Base-by-base conservation (phyloP, 164 flowering plant species). In the Stephania cephalantha region DNA sequence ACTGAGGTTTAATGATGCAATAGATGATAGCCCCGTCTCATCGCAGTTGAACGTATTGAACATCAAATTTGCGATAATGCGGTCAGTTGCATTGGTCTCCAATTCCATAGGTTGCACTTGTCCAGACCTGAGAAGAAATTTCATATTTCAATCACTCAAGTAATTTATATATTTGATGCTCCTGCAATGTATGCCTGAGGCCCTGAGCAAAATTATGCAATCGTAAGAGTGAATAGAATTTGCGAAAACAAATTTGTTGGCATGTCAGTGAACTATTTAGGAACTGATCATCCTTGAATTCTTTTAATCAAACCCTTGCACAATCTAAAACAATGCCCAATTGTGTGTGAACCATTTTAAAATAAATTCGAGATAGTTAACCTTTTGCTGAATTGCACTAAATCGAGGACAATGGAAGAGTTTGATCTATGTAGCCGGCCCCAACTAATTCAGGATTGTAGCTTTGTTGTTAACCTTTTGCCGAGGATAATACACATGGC, bases 11-110 rank as follows among this genome's bases (percentile, higher is more conserved):
- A 44, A 7, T 20, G 79, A 74, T 70, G 53, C 9, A 2, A 67
- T 4, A 20, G 20, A 44, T 25, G 83, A 58, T 71, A 72, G 42
- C 22, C 72, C 78, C 73, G 30, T 73, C n/a, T 69, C 53, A 58
- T 74, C 71, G 7, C 63, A 61, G 66, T 79, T 83, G 80, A 79
- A 73, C 53, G 82, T 79, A 35, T 79, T 76, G 77, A 85, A 86
- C 84, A 84, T 75, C 74, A 86, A 85, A 53, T 79, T 80, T 8
- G 85, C 88, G 42, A 86, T 74, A 35, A 85, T 84, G 72, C 88
- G 79, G 75, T 88, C 87, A 31, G 85, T 71, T 18, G 71, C 29
- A 73, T 84, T 85, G 63, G 87, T 85, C 78, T 80, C 81, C 58
- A 78, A 75, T 79, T 84, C 88, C 48, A 12, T 42, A 20, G 61